These are phyloP conservation scores for Malus hybrid DNA, from an alignment of 331 rosid genomes.

Conservation along the genomic window DNA sequence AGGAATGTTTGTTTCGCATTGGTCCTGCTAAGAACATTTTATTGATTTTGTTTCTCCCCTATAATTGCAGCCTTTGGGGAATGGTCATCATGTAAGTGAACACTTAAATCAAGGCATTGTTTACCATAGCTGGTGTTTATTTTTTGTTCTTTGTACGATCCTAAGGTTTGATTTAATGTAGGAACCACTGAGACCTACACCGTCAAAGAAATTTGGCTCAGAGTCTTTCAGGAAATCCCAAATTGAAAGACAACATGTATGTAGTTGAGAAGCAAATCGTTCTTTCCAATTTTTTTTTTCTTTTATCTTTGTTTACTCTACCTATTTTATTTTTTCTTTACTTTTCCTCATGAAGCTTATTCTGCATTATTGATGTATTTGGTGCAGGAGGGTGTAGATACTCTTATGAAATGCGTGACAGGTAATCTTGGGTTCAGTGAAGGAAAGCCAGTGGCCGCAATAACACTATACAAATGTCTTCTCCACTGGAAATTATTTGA, in stretches of 20 bases:
- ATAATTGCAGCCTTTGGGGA: slow-evolving; percentile 48
- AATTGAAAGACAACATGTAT: slow-evolving; percentile 73
- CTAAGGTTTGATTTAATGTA: slow-evolving; percentile 20
- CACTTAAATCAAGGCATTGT: neutral
- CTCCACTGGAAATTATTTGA: slow-evolving; percentile 86
- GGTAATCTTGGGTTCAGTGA: slow-evolving; percentile 69
- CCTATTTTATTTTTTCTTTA: slow-evolving; percentile 2
- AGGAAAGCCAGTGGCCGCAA: slow-evolving; percentile 87
- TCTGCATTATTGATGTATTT: slow-evolving; percentile 10
- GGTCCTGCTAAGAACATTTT: slow-evolving; percentile 13
- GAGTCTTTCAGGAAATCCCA: slow-evolving; percentile 59
- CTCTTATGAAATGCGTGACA: slow-evolving; percentile 55
- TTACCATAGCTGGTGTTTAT: slow-evolving; percentile 11
- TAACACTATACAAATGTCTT: slow-evolving; percentile 72
- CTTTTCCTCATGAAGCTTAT: slow-evolving; percentile 5
- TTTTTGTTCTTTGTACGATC: slow-evolving; percentile 8
- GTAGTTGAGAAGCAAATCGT: slow-evolving; percentile 16
- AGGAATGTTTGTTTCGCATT: neutral
- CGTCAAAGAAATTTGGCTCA: slow-evolving; percentile 47
- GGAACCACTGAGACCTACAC: slow-evolving; percentile 36
- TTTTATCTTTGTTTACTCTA: slow-evolving; percentile 1
- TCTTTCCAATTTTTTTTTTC: slow-evolving; percentile 2
- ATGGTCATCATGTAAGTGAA: slow-evolving; percentile 69
- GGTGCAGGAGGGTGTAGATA: slow-evolving; percentile 71
- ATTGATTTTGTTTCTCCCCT: slow-evolving; percentile 27